A percentile compares a stretch with the other conserved stretches of the same genome.
Evolutionary conservation across 1,139 yeast species (phyloP).

Genomic region (Meyerozyma athensensis): DNA sequence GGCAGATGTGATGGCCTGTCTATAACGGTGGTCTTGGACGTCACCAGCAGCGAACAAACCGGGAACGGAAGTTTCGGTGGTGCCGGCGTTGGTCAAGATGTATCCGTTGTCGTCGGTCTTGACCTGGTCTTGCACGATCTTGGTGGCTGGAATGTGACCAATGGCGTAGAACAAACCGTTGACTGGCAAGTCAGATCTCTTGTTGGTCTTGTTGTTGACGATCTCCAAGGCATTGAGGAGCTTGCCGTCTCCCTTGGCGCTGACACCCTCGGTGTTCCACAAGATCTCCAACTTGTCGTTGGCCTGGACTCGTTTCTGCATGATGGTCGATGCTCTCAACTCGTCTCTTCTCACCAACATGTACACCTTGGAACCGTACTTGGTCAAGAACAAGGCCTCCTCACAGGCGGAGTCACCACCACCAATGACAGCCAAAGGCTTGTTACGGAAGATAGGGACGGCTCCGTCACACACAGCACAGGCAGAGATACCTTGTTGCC

Average conservation of each 20-base stretch:
- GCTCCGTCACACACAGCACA: slow-evolving; percentile 99
- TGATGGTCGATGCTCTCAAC: slow-evolving; percentile 89
- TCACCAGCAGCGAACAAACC: slow-evolving; percentile 99
- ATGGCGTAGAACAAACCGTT: slow-evolving; percentile 96
- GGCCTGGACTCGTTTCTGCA: slow-evolving; percentile 85
- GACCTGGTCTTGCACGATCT: slow-evolving; percentile 69
- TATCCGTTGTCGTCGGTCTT: slow-evolving; percentile 87
- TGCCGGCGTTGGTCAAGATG: slow-evolving; percentile 82
- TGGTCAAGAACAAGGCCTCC: slow-evolving; percentile 93
- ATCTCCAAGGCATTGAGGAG: slow-evolving; percentile 56
- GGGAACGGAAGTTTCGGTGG: slow-evolving; percentile 77
- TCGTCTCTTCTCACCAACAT: slow-evolving; percentile 90
- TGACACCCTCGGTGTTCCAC: slow-evolving; percentile 80
- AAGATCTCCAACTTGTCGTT: slow-evolving; percentile 88
- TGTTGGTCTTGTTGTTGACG: slow-evolving; percentile 69
- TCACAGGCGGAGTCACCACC: slow-evolving; percentile 99
- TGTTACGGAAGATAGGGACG: slow-evolving; percentile 95
- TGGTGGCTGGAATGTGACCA: slow-evolving; percentile 95
- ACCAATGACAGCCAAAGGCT: slow-evolving; percentile 94
- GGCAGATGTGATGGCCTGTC: slow-evolving; percentile 99
- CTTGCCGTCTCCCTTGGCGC: slow-evolving; percentile 92
- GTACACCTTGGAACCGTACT: slow-evolving; percentile 93
- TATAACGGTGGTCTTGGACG: slow-evolving; percentile 92
- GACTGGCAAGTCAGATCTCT: slow-evolving; percentile 63
- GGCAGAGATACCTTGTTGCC: slow-evolving; percentile 99